Base-by-base conservation (phyloP, 371 early-diverging fungal genomes). In the Polyrhizophydium stewartii region DNA sequence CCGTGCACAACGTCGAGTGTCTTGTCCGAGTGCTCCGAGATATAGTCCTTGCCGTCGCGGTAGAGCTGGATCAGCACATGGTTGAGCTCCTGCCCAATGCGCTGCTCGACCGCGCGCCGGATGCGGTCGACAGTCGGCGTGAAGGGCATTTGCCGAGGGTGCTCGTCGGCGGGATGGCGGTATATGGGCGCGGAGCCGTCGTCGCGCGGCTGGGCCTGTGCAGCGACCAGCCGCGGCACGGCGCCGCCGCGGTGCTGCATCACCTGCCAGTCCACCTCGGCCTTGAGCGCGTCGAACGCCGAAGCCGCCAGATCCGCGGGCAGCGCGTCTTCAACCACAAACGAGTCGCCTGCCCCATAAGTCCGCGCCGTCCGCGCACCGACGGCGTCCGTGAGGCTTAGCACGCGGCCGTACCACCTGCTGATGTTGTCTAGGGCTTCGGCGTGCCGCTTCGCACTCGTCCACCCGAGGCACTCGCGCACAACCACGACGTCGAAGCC, bases 21-120 rank as follows among this genome's bases (percentile, higher is more conserved):
- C 24, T 61, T 61, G 38, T 61, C 61, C n/a, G 55, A 13, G 43
- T 61, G 61, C 49, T 61, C 61, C 27, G 40, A 38, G 33, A 61
- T 61, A 30, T 38, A 61, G 50, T 61, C 61, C 32, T 58, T 37
- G 19, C 61, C 61, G 49, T 41, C 46, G 13, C 61, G 33, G 56
- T 61, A 61, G 45, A 49, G 28, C 25, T 61, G 61, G 30, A 61
- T 61, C 35, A 61, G 31, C 16, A 51, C 52, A 28, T 61, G 61
- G 40, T 61, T 61, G 30, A 61, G 50, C 9, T 58, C 1, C 25
- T 61, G 61, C 17, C 28, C 40, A 1, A 61, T 33, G 27, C 6
- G 13, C 28, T 51, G 28, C 10, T 22, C 33, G 25, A 61, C 30
- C 9, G 16, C 31, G 24, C 32, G 27, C 28, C 56, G 24, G 40